These are phyloP conservation scores for Penicillium antarcticum DNA, from an alignment of 495 filamentous ascomycete species.

Conservation along the genomic window DNA sequence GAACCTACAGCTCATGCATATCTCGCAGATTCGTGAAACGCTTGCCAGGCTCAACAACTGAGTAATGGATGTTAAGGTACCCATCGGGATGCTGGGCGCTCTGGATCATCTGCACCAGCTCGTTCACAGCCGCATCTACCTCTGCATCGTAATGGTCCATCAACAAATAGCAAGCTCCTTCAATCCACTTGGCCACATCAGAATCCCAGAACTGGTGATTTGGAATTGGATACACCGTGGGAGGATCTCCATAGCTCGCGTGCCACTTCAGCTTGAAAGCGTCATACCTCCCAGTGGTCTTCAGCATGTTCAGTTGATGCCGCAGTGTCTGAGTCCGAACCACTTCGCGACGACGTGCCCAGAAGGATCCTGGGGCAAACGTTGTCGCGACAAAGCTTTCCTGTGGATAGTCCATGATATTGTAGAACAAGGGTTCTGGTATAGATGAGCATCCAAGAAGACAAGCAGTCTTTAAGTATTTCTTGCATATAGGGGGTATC, in stretches of 20 bases:
- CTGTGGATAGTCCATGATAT: slow-evolving; percentile 31
- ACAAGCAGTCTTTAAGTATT: not conserved
- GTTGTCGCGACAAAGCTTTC: slow-evolving; percentile 27
- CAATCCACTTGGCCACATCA: slow-evolving; percentile 60
- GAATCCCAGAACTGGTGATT: slow-evolving; percentile 59
- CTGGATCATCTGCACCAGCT: slow-evolving; percentile 54
- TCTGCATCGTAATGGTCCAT: slow-evolving; percentile 39
- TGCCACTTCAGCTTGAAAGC: slow-evolving; percentile 53
- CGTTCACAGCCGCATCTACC: slow-evolving; percentile 49
- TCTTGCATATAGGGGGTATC: not conserved
- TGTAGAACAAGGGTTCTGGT: not conserved
- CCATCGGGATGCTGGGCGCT: slow-evolving; percentile 54
- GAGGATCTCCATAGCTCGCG: slow-evolving; percentile 44
- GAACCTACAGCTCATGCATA: slow-evolving; percentile 57
- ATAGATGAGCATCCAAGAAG: not conserved
- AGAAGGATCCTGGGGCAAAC: slow-evolving; percentile 27
- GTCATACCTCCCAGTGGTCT: slow-evolving; percentile 52
- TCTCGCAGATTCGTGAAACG: slow-evolving; percentile 57
- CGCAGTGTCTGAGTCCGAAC: slow-evolving; percentile 36
- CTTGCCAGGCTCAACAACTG: slow-evolving; percentile 48
- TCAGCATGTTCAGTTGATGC: slow-evolving; percentile 49
- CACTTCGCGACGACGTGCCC: slow-evolving; percentile 37
- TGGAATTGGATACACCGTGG: slow-evolving; percentile 47
- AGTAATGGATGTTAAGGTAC: slow-evolving; percentile 59
- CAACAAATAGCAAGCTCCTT: slow-evolving; percentile 57